phyloP scores from a whole-genome alignment of 148 eudicot species.

The Chenopodium suecicum region DNA sequence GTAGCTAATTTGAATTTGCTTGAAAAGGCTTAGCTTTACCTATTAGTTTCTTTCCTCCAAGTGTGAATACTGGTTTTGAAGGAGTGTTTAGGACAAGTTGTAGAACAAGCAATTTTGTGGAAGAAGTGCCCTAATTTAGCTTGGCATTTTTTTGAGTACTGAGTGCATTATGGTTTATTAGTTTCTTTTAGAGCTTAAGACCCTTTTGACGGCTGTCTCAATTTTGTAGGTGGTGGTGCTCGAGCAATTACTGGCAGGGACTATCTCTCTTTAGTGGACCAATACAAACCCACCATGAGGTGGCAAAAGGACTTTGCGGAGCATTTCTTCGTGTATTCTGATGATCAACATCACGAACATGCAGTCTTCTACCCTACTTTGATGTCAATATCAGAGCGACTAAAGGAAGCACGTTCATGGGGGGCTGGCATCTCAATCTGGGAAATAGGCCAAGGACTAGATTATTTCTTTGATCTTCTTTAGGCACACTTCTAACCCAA shows the following conservation, averaged over 20 bases:
- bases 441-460: constrained; percentile 99
- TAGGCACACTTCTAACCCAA: constrained; percentile 20
- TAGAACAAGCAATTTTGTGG: constrained; percentile 3
- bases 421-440: constrained; percentile 95
- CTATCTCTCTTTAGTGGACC: constrained; percentile 71
- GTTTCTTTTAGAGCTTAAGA: constrained; percentile 5
- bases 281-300: constrained; percentile 55
- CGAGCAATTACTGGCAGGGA: constrained; percentile 75
- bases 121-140: neutral
- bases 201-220: constrained; percentile 20
- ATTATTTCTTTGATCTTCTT: constrained; percentile 75
- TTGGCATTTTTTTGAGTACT: neutral
- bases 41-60: neutral
- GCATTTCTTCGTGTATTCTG: constrained; percentile 74
- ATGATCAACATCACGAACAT: constrained; percentile 53
- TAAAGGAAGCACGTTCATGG: constrained; percentile 84
- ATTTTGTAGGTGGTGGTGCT: constrained; percentile 66
- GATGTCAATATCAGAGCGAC: constrained; percentile 64
- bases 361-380: constrained; percentile 87
- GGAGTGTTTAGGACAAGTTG: neutral
- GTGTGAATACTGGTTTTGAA: neutral
- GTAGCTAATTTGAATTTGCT: neutral
- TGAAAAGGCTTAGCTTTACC: neutral
- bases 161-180: neutral
- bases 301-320: constrained; percentile 87